Conservation (phyloP, 495 filamentous ascomycete genomes). For the Penicillium turbatum region DNA sequence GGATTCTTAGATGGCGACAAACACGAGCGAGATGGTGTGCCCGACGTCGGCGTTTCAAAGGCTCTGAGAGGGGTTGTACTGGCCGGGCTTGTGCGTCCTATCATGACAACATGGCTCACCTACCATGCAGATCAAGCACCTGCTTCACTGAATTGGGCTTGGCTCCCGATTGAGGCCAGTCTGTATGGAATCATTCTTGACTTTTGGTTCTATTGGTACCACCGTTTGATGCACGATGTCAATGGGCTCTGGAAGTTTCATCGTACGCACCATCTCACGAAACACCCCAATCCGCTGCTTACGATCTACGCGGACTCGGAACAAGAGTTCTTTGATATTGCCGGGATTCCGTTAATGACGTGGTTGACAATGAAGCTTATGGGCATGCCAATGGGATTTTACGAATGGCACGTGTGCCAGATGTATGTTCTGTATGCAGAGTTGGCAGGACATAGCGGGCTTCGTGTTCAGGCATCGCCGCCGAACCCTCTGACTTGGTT, state of each 20-base stretch:
- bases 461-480: conserved; percentile 30
- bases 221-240: conserved; percentile 35
- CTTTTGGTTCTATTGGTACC: conserved; percentile 44
- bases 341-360: conserved; percentile 33
- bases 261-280: conserved; percentile 40
- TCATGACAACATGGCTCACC: conserved; percentile 30
- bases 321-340: conserved; percentile 40
- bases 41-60: conserved; percentile 32
- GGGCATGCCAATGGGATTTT: conserved; percentile 39
- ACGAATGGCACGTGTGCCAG: conserved; percentile 41
- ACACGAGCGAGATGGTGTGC: conserved; percentile 36
- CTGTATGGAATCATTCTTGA: conserved; percentile 37
- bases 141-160: conserved; percentile 23
- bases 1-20: conserved; percentile 39
- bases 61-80: no score
- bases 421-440: conserved; percentile 36
- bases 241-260: conserved; percentile 36
- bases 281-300: conserved; percentile 37
- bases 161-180: conserved; percentile 29
- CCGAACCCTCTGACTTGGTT: conserved; percentile 29
- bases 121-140: conserved; percentile 23
- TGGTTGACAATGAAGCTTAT: conserved; percentile 29
- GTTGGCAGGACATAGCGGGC: conserved; percentile 33
- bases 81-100: no score
- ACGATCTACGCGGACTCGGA: conserved; percentile 34